Evolutionary conservation across 108 stramenopile species (phyloP), one percentile per base, ranked within the genome.

Genomic region (Discostella stelligeroides): DNA sequence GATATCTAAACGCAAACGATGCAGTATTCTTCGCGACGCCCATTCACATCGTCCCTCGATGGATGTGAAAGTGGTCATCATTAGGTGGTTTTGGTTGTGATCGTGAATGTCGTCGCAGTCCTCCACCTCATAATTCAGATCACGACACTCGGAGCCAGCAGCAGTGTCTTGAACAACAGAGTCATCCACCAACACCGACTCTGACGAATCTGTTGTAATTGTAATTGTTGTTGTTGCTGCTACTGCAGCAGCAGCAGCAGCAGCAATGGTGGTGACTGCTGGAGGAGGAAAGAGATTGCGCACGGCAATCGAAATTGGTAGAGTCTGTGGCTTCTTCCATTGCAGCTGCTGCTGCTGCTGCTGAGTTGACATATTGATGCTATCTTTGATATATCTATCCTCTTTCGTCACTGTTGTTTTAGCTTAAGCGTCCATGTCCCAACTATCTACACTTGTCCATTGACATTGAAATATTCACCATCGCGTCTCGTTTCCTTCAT

Each of bases 1-100:
- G 50, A 70, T 50, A n/a, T 70, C 69, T 59, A 70, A 28, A 25
- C 69, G 69, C 25, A 70, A 29, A 21, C 15, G 48, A 39, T 60
- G 59, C 23, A 70, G 21, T 11, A 60, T 48, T 29, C 50, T 59
- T 38, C 30, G 29, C 18, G 70, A 38, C 4, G 53, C 54, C 14
- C 53, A 38, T 45, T 14, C 43, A 38, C 72, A 64, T 73, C 63
- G 55, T 30, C 63, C 60, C 51, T 64, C 55, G 6, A 29, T 23
- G 29, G 37, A 48, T 12, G 63, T 15, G 28, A 8, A 24, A 24
- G 29, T 55, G 1, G 25, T 7, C 25, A 15, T 55, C 28, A 29
- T 55, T 11, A 24, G 8, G 6, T 8, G 24, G 53, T 55, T 14
- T 24, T 55, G 9, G 25, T 15, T 29, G 53, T 55, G 27, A 29